Evolutionary conservation across 352 stramenopile genomes (phyloP).

Genomic region (Phytopythium kandeliae): DNA sequence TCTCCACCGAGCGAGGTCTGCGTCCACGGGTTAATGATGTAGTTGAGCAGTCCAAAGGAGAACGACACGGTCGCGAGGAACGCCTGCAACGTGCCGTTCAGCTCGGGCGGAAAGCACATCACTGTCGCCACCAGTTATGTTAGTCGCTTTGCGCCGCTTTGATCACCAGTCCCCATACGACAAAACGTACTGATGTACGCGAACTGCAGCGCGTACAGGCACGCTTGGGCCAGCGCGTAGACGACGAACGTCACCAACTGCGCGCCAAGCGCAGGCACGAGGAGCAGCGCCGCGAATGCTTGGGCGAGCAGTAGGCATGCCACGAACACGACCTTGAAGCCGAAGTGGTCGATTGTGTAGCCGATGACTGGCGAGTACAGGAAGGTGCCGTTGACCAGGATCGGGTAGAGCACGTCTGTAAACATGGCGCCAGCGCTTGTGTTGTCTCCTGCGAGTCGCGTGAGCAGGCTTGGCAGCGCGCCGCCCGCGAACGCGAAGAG

Average conservation of each 20-base stretch:
- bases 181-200: conserved; percentile 73
- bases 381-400: conserved; percentile 79
- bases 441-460: conserved; percentile 28
- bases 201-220: conserved; percentile 78
- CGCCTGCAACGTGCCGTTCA: conserved; percentile 74
- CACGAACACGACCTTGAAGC: conserved; percentile 74
- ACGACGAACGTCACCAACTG: conserved; percentile 68
- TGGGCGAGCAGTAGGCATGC: conserved; percentile 59
- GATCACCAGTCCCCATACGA: not conserved
- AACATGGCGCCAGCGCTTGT: conserved; percentile 30
- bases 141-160: conserved; percentile 1
- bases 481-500: conserved; percentile 76
- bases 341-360: conserved; percentile 72
- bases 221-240: conserved; percentile 71
- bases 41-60: conserved; percentile 64
- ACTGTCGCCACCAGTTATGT: conserved; percentile 21
- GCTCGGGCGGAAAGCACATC: conserved; percentile 71
- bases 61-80: conserved; percentile 72
- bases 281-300: conserved; percentile 52
- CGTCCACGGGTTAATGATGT: conserved; percentile 68
- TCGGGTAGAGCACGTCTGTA: conserved; percentile 64
- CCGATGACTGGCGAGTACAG: conserved; percentile 69
- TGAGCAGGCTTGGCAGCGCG: conserved; percentile 65
- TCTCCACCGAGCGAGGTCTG: conserved; percentile 62
- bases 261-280: conserved; percentile 50